Base-by-base conservation (phyloP, 306 rosid genomes). In the Castanospermum australe region DNA sequence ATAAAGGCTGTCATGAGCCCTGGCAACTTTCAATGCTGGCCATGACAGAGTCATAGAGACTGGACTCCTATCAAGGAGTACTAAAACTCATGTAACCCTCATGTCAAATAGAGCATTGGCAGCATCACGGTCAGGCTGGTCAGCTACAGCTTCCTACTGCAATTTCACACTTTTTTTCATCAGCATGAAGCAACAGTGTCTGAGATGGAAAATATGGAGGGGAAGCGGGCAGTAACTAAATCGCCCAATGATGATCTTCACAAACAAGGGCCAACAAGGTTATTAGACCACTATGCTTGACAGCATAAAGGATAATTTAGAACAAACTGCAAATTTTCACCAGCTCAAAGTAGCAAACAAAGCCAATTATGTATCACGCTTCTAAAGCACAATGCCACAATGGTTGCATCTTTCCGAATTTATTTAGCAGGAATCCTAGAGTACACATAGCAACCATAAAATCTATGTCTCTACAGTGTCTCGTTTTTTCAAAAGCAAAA, bases 361-460 rank as follows among this genome's bases (percentile, higher is more conserved):
- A 39, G 36, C 14, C 55, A 59, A 38, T 20, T 12, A 55, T 14
- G 24, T 8, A 44, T 39, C 24, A 71, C 5, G 65, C 20, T 21
- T 74, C 6, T n/a, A 52, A 11, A 61, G 17, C 20, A 77, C 30
- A 11, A 21, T 41, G 41, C 13, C 20, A 77, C 30, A 11, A 21
- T 41, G 41, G 55, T n/a, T 45, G 78, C 33, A 67, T 51, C 67
- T 28, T 21, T 55, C 42, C 0, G 1, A 71, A 50, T 52, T 87
- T 82, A 82, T 87, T 84, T 25, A 61, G 11, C 44, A 81, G 1
- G 17, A 38, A 71, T 45, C 25, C 52, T 69, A 54, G 39, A 13
- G 47, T n/a, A 41, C 32, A 47, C 24, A 62, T 13, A 42, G 39
- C 79, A 77, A 62, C 39, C 62, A 71, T 36, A 45, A 44, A 57